Base-by-base conservation (phyloP, 2,329 filamentous ascomycete genomes). In the Calonectria hongkongensis region DNA sequence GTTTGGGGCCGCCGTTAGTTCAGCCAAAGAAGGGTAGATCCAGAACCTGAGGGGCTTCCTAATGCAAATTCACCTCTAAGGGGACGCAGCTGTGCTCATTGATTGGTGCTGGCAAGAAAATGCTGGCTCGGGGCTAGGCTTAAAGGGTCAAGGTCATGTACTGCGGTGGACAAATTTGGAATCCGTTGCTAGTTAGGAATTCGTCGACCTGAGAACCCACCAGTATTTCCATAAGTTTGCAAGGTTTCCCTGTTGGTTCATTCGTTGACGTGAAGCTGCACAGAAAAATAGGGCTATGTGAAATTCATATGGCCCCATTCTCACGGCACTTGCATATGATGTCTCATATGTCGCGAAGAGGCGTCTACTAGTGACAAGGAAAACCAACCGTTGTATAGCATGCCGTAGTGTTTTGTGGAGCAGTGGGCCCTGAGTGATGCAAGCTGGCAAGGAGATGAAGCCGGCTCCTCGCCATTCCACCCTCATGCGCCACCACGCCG, bases 71-170 rank as follows among this genome's bases (percentile, higher is more conserved):
- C 12, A 9, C n/a, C n/a, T 39, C 36, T 36, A 3, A 13, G 54
- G 21, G 54, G 12, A 13, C 18, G 18, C 12, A 58, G n/a, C 21
- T 39, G 10, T 21, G 54, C 54, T 18, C 15, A 15, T 21, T 27
- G 12, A 58, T 58, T 58, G 54, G 54, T 21, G 36, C 30, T n/a
- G 30, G 54, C 13, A 15, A n/a, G 54, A 58, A 21, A 27, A 36
- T 58, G n/a, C 25, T 39, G 30, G n/a, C 18, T 56, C 2, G 28
- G 18, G 33, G 51, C 28, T 36, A 36, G 28, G 28, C 50, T 54
- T n/a, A 28, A 54, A 54, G n/a, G 27, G 28, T 33, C 16, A 33
- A 28, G 28, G n/a, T 4, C 12, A 27, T 39, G 33, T 15, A 7
- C 12, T 16, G 7, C n/a, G 12, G 12, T 58, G 21, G 43, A 45